Conservation (phyloP, 176 grass and related monocot species). For the Olyra latifolia region DNA sequence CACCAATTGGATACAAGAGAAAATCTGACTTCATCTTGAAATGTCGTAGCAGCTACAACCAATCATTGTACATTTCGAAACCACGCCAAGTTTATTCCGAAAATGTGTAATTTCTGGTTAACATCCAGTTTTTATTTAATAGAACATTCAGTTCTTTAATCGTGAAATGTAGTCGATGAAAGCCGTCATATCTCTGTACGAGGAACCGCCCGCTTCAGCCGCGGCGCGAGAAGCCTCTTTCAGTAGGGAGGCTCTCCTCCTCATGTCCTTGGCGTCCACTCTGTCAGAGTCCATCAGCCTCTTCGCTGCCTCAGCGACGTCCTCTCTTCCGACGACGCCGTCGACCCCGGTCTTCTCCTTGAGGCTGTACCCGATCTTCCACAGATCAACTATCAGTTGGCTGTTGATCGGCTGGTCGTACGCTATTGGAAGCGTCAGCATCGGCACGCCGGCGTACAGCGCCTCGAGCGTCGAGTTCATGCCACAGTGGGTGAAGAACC, state of each 20-base stretch:
- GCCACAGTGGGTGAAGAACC: slow-evolving; percentile 50
- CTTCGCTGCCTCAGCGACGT: slow-evolving; percentile 14
- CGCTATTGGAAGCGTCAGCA: slow-evolving; percentile 37
- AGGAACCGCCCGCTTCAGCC: slow-evolving; percentile 22
- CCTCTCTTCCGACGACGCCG: slow-evolving; percentile 25
- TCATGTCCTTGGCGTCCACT: slow-evolving; percentile 2
- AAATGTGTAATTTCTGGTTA: background rate
- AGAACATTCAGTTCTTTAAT: too few species aligned
- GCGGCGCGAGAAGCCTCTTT: slow-evolving; percentile 28
- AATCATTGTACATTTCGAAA: background rate
- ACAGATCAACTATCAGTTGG: slow-evolving; percentile 36
- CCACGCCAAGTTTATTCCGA: background rate
- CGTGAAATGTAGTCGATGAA: slow-evolving; percentile 44
- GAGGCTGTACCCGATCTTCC: slow-evolving; percentile 25
- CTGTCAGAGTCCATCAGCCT: slow-evolving; percentile 30
- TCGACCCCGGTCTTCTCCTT: slow-evolving; percentile 4
- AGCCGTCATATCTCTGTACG: slow-evolving; percentile 28
- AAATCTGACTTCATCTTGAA: background rate
- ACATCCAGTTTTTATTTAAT: background rate
- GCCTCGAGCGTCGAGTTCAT: slow-evolving; percentile 55
- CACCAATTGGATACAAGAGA: too few species aligned
- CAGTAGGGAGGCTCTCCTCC: slow-evolving; percentile 10
- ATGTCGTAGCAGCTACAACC: background rate
- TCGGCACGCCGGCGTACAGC: slow-evolving; percentile 36
- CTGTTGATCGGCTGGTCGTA: slow-evolving; percentile 41